Base-by-base conservation (phyloP, 495 filamentous ascomycete species). In the Jackrogersella minutella region DNA sequence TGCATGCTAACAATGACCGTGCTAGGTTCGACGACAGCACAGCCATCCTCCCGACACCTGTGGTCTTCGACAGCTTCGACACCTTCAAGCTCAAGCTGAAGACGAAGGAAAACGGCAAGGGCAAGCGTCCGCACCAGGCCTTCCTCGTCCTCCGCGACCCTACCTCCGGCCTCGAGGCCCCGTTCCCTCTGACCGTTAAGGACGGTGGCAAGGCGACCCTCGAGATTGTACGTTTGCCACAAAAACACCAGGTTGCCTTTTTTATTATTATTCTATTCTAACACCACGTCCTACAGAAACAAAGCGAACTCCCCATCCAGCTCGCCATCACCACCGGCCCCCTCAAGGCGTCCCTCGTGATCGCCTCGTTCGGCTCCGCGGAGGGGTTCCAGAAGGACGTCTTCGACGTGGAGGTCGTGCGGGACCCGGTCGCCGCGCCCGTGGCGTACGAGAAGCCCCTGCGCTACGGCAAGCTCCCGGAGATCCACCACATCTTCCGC, bases 401-500 rank as follows among this genome's bases (percentile, higher is more conserved):
- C 63, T 85, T 97, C 57, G 77, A 85, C 33, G 74, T 95, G 51
- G 70, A 82, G 19, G 39, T 84, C 55, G 74, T 77, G 64, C 60
- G 62, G 1, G 88, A 96, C 74, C 79, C 87, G 17, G 82, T 84
- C 63, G 76, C 83, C 6, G 84, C 89, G 8, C 75, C 86, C n/a
- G 80, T 86, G 33, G 79, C 84, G 58, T 85, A 86, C 67, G 83
- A 87, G 78, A 82, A 84, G 73, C 86, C 91, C 9, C 73, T 88
- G 46, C 87, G 92, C 76, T 97, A 97, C 78, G 91, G 90, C 77
- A 90, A 90, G 80, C 83, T 85, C 49, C 81, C 84, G 5, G 90
- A 96, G 75, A 97, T 99, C 77, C 86, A 91, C 79, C 96, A 99
- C 80, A 92, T 90, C 70, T 99, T 98, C 85, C 88, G 86, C 64